Evolutionary conservation across 164 flowering plant species (phyloP).

Genomic region (Sextonia rubra): DNA sequence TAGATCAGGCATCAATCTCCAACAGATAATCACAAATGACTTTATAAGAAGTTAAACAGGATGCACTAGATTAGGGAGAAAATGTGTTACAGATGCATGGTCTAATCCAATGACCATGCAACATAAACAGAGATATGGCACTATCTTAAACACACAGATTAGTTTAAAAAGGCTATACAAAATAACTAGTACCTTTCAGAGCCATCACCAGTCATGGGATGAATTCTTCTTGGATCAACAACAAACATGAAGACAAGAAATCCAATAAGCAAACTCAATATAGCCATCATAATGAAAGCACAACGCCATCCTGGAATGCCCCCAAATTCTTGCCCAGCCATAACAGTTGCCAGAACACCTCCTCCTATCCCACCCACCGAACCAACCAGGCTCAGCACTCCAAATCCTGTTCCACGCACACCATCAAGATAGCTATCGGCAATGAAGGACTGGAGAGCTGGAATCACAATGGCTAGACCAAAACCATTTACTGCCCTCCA

Average conservation of each 20-base stretch:
- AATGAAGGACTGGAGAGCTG: constrained; percentile 90
- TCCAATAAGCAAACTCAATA: constrained; percentile 70
- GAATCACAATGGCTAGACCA: constrained; percentile 96
- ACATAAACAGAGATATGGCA: not conserved
- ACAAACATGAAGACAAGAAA: constrained; percentile 71
- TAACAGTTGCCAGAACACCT: constrained; percentile 80
- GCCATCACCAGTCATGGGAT: constrained; percentile 11
- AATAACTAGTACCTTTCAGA: constrained; percentile 46
- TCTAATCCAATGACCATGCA: not conserved
- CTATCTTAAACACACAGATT: not conserved
- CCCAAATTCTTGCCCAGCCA: constrained; percentile 78
- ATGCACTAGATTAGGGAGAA: not conserved
- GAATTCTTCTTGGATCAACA: constrained; percentile 62
- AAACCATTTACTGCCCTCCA: constrained; percentile 94
- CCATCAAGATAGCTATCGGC: constrained; percentile 88
- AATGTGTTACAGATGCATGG: not conserved
- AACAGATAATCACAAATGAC: too few species aligned
- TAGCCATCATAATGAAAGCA: constrained; percentile 81
- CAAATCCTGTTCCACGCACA: constrained; percentile 87
- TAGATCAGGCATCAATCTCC: too few species aligned
- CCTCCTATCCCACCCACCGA: constrained; percentile 89
- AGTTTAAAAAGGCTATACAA: not conserved
- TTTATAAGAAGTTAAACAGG: too few species aligned
- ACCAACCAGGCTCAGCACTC: constrained; percentile 70
- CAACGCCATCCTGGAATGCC: constrained; percentile 86